Evolutionary conservation across 2,329 filamentous ascomycete genomes (phyloP).

Genomic region (Botrytis fragariae): DNA sequence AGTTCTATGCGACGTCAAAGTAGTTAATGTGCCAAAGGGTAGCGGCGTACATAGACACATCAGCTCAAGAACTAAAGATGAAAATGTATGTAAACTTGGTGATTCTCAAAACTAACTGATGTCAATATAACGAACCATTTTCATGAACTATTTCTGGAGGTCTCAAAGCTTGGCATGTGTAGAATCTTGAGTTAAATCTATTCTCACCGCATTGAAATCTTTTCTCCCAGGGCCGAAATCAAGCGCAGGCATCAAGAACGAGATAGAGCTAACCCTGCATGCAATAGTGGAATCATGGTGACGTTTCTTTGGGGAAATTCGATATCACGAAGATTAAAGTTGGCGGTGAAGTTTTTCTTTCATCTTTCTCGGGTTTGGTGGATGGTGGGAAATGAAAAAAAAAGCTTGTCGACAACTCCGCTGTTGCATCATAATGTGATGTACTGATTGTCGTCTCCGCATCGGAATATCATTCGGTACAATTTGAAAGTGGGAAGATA

Average conservation of each 20-base stretch:
- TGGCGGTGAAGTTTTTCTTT: background rate
- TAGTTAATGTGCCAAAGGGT: background rate
- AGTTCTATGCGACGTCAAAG: background rate
- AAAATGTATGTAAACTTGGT: background rate
- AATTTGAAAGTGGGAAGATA: background rate
- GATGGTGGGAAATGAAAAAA: slow-evolving; percentile 4
- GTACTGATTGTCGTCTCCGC: slow-evolving; percentile 5
- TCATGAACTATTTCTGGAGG: background rate
- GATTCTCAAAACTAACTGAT: background rate
- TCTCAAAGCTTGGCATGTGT: background rate
- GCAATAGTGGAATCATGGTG: slow-evolving; percentile 1
- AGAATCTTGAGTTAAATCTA: background rate
- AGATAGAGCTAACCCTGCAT: background rate
- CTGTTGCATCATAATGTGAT: slow-evolving; percentile 15
- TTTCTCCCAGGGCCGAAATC: slow-evolving; percentile 5
- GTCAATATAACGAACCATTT: background rate
- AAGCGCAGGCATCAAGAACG: background rate
- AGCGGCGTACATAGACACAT: background rate
- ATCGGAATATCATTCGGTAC: slow-evolving; percentile 2
- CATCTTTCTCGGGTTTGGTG: background rate
- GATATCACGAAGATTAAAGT: background rate
- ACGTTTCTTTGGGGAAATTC: slow-evolving; percentile 8
- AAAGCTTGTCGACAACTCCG: background rate
- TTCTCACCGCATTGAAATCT: slow-evolving; percentile 4
- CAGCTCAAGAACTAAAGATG: background rate